Evolutionary conservation across 2,329 filamentous ascomycete species (phyloP), one percentile per base, ranked within the genome.

Genomic region (Nothomitra cinnamomea): DNA sequence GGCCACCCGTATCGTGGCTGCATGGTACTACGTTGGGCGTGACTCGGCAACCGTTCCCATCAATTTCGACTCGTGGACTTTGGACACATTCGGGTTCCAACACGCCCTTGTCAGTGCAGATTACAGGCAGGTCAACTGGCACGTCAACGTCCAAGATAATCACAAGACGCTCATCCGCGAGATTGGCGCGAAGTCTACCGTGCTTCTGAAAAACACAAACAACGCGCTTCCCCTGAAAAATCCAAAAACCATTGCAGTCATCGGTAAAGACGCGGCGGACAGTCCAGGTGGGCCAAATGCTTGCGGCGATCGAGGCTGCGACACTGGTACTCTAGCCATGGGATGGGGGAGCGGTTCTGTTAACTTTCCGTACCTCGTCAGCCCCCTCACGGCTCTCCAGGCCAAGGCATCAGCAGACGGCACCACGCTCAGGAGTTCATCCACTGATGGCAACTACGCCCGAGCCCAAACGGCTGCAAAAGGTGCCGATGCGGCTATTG

Each of bases 51-150:
- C 69, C 40, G 68, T 73, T 21, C 73, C 74, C 1, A 80, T 85
- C 66, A 96, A 89, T 73, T 95, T 95, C 69, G 83, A 83, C 61
- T 87, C 87, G 3, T 96, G 90, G 90, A 87, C 83, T 0, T 69
- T 72, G 1, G 81, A 90, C 60, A 89, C 85, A 0, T 83, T 77
- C 59, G 85, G 83, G 42, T 84, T 78, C 55, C 62, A 79, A 50
- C 82, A 95, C 63, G 72, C 67, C 51, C 76, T 75, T 7, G 83
- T 77, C 13, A 67, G 77, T 22, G 72, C 80, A 55, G 78, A 77
- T 51, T 77, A 76, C 59, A 75, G 79, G 53, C 75, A 83, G 59
- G 75, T 95, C 70, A 86, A 95, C 68, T 75, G 80, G 60, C 86
- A 89, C 58, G 78, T 95, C 24, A 82, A 95, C 62, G 90, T 94